Conservation (phyloP, 352 stramenopile genomes). For the Globisporangium barbulae region DNA sequence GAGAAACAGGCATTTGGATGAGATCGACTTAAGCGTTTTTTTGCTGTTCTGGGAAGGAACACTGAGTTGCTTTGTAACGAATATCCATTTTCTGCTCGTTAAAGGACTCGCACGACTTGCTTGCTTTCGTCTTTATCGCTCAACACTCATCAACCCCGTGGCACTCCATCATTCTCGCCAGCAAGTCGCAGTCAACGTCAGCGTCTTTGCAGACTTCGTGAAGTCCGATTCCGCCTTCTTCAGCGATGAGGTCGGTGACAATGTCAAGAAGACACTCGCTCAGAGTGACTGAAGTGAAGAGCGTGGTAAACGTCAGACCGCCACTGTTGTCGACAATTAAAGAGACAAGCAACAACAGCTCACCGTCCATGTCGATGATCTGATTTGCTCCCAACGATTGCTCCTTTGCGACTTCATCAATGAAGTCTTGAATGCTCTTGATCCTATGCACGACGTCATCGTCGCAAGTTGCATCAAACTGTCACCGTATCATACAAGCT, state of each 20-base stretch:
- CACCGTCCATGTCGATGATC: slow-evolving; percentile 18
- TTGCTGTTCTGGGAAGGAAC: slow-evolving; percentile 6
- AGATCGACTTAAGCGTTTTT: slow-evolving; percentile 7
- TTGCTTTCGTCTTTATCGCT: background rate
- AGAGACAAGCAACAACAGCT: background rate
- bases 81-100: slow-evolving; percentile 18
- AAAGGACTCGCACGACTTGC: background rate
- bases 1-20: background rate
- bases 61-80: slow-evolving; percentile 19
- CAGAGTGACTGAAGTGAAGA: slow-evolving; percentile 10
- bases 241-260: slow-evolving; percentile 19
- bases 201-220: slow-evolving; percentile 9
- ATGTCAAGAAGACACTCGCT: slow-evolving; percentile 21
- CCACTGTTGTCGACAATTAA: background rate
- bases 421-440: slow-evolving; percentile 17
- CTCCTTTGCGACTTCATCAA: slow-evolving; percentile 7
- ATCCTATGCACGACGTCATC: slow-evolving; percentile 8
- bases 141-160: slow-evolving; percentile 9
- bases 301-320: background rate
- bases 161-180: slow-evolving; percentile 11
- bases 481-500: background rate
- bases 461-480: slow-evolving; percentile 10
- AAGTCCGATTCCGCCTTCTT: slow-evolving; percentile 19
- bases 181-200: slow-evolving; percentile 12
- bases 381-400: background rate